Evolutionary conservation across 352 stramenopile genomes (phyloP), one percentile per base, ranked within the genome.

Genomic region (Aphanomyces cochlioides): DNA sequence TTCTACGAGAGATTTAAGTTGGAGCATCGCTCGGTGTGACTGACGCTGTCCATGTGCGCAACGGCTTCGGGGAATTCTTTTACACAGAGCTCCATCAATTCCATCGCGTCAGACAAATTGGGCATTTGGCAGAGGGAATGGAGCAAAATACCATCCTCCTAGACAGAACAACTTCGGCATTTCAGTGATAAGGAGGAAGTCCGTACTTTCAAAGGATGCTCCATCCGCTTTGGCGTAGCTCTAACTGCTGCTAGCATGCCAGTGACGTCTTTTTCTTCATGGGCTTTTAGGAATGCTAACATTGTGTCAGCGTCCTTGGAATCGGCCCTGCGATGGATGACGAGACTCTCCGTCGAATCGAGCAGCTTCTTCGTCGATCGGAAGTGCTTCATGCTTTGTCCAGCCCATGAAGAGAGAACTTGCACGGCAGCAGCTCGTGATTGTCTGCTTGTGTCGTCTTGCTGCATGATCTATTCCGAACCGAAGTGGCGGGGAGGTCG

Each of bases 81-180:
- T 2, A 83, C 68, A 74, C 85, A 80, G 67, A 80, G 79, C 8
- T 74, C 79, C n/a, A 91, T 78, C 10, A 87, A 47, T 50, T 89
- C 79, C 15, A 84, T 68, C 37, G 81, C 88, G 37, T 78, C 75
- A n/a, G 82, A 83, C 66, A 81, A 84, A 1, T 80, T 76, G 3
- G 75, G 67, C 48, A 84, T 73, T 0, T 65, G 68, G 19, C 84
- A 91, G 45, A 88, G 72, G 2, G 84, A 70, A 67, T 90, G 84
- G 57, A 91, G 71, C 19, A 81, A 75, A 34, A 87, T 13, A 12
- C 72, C 77, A 13, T 77, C 80, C 19, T 84, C 73, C 80, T 89
- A 48, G 21, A 38, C 3, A 1, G 37, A 21, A 61, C 6, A 21
- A 58, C 13, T 56, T 15, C n/a, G 19, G 34, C 13, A 19, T 15